phyloP scores from a whole-genome alignment of 352 stramenopile species.

The Globisporangium emineosum region DNA sequence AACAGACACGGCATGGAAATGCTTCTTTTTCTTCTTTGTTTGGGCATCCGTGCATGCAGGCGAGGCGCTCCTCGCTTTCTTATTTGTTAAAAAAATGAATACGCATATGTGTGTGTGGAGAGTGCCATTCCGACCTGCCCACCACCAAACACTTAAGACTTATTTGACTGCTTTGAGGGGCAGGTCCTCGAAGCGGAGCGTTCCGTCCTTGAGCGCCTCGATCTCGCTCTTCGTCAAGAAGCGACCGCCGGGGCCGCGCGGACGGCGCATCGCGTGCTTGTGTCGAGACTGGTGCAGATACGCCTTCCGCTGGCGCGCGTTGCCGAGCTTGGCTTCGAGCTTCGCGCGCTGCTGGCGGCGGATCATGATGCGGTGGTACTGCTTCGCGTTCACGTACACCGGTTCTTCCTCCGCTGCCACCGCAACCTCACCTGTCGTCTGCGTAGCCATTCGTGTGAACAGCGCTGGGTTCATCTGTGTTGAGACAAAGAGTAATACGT shows the following conservation, averaged over 20 bases:
- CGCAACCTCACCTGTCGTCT: not conserved
- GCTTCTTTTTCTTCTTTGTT: not conserved
- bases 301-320: slow-evolving; percentile 72
- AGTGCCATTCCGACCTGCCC: not conserved
- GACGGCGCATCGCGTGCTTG: slow-evolving; percentile 84
- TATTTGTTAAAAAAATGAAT: not conserved
- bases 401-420: slow-evolving; percentile 63
- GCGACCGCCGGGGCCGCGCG: slow-evolving; percentile 74
- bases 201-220: slow-evolving; percentile 64
- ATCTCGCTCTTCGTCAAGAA: slow-evolving; percentile 85
- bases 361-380: slow-evolving; percentile 90
- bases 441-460: not conserved
- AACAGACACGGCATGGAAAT: not conserved
- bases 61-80: not conserved
- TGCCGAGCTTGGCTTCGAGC: slow-evolving; percentile 81
- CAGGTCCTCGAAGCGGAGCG: slow-evolving; percentile 62
- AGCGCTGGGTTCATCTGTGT: slow-evolving; percentile 5
- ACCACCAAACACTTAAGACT: no score
- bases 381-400: slow-evolving; percentile 90
- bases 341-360: slow-evolving; percentile 84
- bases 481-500: not conserved
- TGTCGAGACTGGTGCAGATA: slow-evolving; percentile 87
- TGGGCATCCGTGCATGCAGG: not conserved
- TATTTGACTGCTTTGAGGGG: slow-evolving; percentile 29
- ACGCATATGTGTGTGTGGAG: not conserved